Base-by-base conservation (phyloP, 257 asterid species). In the Solanum clarkiae region DNA sequence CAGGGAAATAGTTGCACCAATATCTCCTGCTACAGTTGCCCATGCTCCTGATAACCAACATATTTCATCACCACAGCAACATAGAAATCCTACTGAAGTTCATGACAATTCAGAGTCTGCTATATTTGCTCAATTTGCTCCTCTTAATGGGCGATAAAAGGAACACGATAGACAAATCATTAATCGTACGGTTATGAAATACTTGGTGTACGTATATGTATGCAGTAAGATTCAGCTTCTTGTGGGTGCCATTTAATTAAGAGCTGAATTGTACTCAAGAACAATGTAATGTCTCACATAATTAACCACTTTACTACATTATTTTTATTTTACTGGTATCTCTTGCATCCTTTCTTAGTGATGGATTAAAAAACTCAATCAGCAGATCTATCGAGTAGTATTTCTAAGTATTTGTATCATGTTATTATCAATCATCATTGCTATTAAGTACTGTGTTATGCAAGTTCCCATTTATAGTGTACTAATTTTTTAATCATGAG, bases 51-150 rank as follows among this genome's bases (percentile, higher is more conserved):
- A 86, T 10, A 77, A 54, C 17, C 59, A 12, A 80, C 85, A 88
- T 18, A 10, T 56, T 40, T 17, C 84, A 42, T 32, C 80, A 22
- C 74, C 86, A 4, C 85, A 44, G 66, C 90, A 59, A 44, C 85
- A 45, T 7, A 22, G 15, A 22, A 84, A 22, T 40, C 82, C 88
- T 10, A 81, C 83, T 26, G 85, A 87, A 51, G 87, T 71, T 71
- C 84, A 87, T 80, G 95, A 93, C n/a, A 93, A 91, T 81, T 93
- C 95, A 0, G 93, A 90, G 24, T 89, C 94, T 8, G 94, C 92
- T 18, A 91, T 92, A 91, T 92, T 93, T 83, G 91, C 95, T 3
- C 97, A 92, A 62, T 93, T 92, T 82, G 89, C 92, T 36, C 90
- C 92, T 54, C 88, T 93, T 8, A 89, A 84, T 80, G 94, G 95